Evolutionary conservation across 2,329 filamentous ascomycete species (phyloP), one percentile per base, ranked within the genome.

Genomic region (Alternaria ventricosa): DNA sequence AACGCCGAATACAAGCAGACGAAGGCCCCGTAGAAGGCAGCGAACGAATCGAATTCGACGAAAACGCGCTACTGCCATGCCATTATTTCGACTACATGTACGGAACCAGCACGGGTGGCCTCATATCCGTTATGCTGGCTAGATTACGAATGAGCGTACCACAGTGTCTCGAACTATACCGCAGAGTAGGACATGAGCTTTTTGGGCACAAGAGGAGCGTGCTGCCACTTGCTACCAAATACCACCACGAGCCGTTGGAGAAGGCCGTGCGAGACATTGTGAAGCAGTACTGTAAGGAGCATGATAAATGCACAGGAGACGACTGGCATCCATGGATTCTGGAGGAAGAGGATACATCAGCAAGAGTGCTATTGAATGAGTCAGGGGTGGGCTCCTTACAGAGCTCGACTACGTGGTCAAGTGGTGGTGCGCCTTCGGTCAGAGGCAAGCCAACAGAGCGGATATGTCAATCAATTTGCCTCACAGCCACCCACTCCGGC

Each of bases 11-110:
- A 28, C 80, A 83, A 59, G 72, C 76, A 30, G 76, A 82, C 89
- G 76, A 80, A 46, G 75, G 78, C 6, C 77, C 77, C 4, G 74
- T 79, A 5, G 49, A 65, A 8, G 73, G 67, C 28, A 74, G 69
- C 51, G 55, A 59, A 55, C 72, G 71, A 28, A 63, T 54, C 51
- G 74, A 73, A 4, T 80, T 80, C 61, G 72, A 77, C 51, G 81
- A 83, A 63, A 76, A 82, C 50, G 79, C 83, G 47, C 77, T 85
- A 1, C 72, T 84, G 11, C 84, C 84, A 60, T 85, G 83, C 61
- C 82, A 86, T 64, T 86, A 85, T 71, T 86, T 86, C 72, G 84
- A 86, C 65, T 83, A 84, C 74, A 85, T 86, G 78, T 85, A 84
- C 58, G 84, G 84, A 22, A 86, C 84, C 6, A 84, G 81, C 43